Evolutionary conservation across 2,329 filamentous ascomycete species (phyloP).

Genomic region (Aspergillus sp.): DNA sequence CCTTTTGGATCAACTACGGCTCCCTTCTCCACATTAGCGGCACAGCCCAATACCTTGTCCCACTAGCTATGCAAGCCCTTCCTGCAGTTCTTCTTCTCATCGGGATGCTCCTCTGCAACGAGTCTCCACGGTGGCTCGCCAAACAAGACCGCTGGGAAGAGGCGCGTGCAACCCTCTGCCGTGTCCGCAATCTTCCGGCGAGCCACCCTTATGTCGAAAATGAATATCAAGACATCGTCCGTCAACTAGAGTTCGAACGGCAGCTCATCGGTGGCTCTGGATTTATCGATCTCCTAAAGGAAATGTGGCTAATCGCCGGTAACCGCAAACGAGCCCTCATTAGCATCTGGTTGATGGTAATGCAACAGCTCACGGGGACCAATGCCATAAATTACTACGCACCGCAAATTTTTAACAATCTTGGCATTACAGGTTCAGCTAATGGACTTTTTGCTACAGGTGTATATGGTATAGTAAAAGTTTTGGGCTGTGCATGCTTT

Average conservation of each 20-base stretch:
- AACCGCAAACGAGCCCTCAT: conserved; percentile 40
- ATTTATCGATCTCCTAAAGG: conserved; percentile 26
- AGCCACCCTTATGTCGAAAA: conserved; percentile 57
- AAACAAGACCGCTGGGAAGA: conserved; percentile 68
- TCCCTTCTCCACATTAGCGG: conserved; percentile 50
- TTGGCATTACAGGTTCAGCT: conserved; percentile 34
- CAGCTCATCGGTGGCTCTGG: conserved; percentile 9
- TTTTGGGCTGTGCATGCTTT: conserved; percentile 38
- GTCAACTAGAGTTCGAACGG: conserved; percentile 10
- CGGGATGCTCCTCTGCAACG: conserved; percentile 64
- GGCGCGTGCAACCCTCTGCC: conserved; percentile 56
- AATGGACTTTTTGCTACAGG: conserved; percentile 39
- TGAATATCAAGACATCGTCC: conserved; percentile 61
- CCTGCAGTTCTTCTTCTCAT: conserved; percentile 61
- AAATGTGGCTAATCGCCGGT: conserved; percentile 36
- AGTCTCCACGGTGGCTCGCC: conserved; percentile 68
- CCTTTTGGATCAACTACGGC: conserved; percentile 58
- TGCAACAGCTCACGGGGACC: conserved; percentile 42
- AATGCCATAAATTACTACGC: conserved; percentile 43
- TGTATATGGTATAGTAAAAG: conserved; percentile 41
- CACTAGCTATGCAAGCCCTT: conserved; percentile 64
- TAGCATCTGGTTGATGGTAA: conserved; percentile 41
- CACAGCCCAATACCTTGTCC: conserved; percentile 47
- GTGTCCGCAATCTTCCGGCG: conserved; percentile 55
- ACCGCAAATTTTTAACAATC: conserved; percentile 38